phyloP scores from a whole-genome alignment of 2,329 filamentous ascomycete species.

The Aureobasidium sp. region DNA sequence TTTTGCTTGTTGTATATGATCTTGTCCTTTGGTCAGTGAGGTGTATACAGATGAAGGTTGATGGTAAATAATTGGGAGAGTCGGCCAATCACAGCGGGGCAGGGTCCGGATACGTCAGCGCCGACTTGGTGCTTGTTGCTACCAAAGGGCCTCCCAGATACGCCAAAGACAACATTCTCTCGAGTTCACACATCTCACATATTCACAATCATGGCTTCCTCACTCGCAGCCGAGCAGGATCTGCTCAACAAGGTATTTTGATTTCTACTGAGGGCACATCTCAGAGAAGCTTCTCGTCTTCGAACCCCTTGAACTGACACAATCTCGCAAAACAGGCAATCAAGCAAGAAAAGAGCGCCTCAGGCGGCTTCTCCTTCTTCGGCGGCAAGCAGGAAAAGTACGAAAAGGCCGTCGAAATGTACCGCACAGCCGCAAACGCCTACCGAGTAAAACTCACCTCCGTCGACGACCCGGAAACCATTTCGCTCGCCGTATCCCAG shows the following conservation, averaged over 20 bases:
- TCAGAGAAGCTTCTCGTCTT: too few relatives aligned
- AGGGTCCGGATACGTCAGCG: constrained; percentile 9
- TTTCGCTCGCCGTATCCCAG: constrained; percentile 35
- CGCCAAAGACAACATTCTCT: background rate
- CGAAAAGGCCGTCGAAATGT: constrained; percentile 80
- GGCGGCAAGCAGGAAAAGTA: constrained; percentile 81
- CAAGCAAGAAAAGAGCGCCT: constrained; percentile 65
- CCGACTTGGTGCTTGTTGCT: background rate
- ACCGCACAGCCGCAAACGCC: constrained; percentile 80
- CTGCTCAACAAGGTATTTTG: constrained; percentile 1
- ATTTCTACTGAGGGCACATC: too few relatives aligned
- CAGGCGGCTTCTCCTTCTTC: constrained; percentile 81
- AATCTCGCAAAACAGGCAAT: constrained; percentile 59
- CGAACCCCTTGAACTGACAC: background rate
- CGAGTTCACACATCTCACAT: background rate
- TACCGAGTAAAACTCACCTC: constrained; percentile 30
- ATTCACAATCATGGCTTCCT: background rate
- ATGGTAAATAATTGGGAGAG: background rate
- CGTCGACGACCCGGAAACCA: background rate
- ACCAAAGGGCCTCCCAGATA: background rate
- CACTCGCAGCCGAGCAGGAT: constrained; percentile 8
- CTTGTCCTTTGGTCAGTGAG: background rate
- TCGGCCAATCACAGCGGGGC: constrained; percentile 8
- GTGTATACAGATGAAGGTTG: background rate
- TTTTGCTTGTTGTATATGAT: background rate